Conservation (phyloP, 75 land plant genomes). For the Azolla pinnata region DNA sequence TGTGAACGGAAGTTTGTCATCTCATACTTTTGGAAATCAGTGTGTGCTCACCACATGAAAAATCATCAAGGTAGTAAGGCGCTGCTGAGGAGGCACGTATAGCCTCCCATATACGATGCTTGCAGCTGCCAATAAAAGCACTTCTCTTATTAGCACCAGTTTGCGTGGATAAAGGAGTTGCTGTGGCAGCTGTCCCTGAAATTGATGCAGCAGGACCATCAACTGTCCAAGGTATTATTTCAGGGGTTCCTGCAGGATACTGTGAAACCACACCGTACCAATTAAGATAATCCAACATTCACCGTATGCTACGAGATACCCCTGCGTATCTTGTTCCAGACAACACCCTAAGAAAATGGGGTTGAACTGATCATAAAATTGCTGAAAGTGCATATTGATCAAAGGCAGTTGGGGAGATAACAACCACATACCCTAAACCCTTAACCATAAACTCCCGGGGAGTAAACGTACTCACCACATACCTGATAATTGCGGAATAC, state of each 20-base stretch:
- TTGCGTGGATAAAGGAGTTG: conserved; percentile 41
- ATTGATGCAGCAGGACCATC: conserved; percentile 60
- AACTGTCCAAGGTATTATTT: conserved; percentile 43
- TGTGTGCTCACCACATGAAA: conserved; percentile 55
- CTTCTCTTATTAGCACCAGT: conserved; percentile 46
- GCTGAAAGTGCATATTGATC: too few species aligned
- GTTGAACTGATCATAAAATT: too few species aligned
- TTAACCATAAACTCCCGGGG: too few species aligned
- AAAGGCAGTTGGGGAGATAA: too few species aligned
- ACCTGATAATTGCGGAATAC: conserved; percentile 98
- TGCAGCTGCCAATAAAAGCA: conserved; percentile 91
- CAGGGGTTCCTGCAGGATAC: conserved; percentile 93
- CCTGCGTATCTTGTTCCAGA: too few species aligned
- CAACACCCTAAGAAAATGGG: too few species aligned
- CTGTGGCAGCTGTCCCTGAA: conserved; percentile 43
- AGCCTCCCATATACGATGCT: conserved; percentile 93
- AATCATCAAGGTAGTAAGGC: conserved; percentile 98
- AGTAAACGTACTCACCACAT: too few species aligned
- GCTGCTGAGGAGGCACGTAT: conserved; percentile 99
- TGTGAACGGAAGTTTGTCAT: too few species aligned
- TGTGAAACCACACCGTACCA: too few species aligned
- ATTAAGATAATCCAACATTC: too few species aligned
- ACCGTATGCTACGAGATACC: too few species aligned
- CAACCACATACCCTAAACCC: too few species aligned
- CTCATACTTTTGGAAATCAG: conserved; percentile 6